Conservation (phyloP, 805 yeast genomes). For the Geotrichum ghanense region DNA sequence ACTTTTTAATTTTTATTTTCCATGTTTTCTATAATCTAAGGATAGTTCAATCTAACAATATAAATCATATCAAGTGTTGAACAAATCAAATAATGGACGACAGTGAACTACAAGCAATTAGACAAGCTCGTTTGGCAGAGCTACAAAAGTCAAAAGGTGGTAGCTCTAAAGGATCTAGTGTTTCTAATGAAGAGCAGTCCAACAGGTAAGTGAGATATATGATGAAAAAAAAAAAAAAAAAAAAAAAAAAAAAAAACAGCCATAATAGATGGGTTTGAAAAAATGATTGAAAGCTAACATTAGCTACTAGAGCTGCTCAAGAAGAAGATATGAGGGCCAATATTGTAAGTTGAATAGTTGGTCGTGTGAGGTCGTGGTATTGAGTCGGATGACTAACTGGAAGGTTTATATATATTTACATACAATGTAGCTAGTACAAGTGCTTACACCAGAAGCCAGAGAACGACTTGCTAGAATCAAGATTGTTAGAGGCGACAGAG, state of each 20-base stretch:
- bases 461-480: conserved; percentile 80
- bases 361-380: background rate
- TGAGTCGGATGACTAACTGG: background rate
- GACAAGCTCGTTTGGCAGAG: conserved; percentile 87
- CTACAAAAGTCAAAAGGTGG: conserved; percentile 39
- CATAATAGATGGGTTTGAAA: background rate
- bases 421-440: conserved; percentile 40
- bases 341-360: conserved; percentile 14
- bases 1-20: too few species aligned
- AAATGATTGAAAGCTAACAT: conserved; percentile 1
- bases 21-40: too few species aligned
- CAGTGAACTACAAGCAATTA: conserved; percentile 74
- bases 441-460: conserved; percentile 72
- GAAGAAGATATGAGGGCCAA: conserved; percentile 32
- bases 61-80: too few species aligned
- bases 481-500: conserved; percentile 86
- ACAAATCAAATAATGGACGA: conserved; percentile 54
- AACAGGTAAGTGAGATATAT: conserved; percentile 4
- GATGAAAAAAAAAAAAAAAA: conserved; percentile 3
- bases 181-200: background rate
- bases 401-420: background rate
- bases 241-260: too few species aligned
- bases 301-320: conserved; percentile 2
- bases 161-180: conserved; percentile 11
- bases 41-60: too few species aligned